Evolutionary conservation across 371 early-diverging fungal species (phyloP), one percentile per base, ranked within the genome.

Genomic region (Parasitella parasitica): DNA sequence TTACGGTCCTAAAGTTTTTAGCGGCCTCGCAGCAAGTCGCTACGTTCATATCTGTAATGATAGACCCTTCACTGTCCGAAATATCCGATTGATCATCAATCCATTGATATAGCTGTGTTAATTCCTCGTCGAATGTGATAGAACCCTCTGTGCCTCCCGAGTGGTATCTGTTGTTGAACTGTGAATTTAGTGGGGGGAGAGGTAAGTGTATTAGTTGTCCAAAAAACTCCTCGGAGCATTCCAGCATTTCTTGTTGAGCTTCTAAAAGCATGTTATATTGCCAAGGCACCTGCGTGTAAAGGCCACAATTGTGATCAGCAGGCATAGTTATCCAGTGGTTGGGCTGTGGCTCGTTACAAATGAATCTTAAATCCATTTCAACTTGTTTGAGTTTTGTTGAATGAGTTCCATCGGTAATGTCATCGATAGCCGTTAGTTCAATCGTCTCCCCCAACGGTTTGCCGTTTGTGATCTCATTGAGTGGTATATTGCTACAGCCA

Each of bases 51-150:
- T 36, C 24, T 24, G 27, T 37, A 2, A 35, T 34, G 1, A 37
- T 30, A 16, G 12, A 11, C 0, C 39, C 39, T n/a, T 11, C n/a
- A 24, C 32, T 35, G 37, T 48, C 51, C 7, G 58, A 59, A 16
- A 49, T 1, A 26, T 59, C 54, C 0, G 59, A 60, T 32, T 56
- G 59, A 15, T 35, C 30, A 41, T 69, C 64, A 34, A 58, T 16
- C 59, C 52, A 63, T 4, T 55, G 28, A 6, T 35, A 34, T 27
- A 60, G 35, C 35, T 27, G n/a, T 22, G 18, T 16, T 76, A 20
- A 78, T 77, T 63, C 77, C 80, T n/a, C 8, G 2, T 16, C 39
- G 8, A 37, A 4, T 4, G 4, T 2, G 16, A n/a, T 46, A 15
- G 38, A 26, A 22, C n/a, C n/a, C n/a, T n/a, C 18, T 32, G 2